These are phyloP conservation scores for Sporothrix brasiliensis DNA, from an alignment of 2,329 filamentous ascomycete genomes.

Conservation along the genomic window DNA sequence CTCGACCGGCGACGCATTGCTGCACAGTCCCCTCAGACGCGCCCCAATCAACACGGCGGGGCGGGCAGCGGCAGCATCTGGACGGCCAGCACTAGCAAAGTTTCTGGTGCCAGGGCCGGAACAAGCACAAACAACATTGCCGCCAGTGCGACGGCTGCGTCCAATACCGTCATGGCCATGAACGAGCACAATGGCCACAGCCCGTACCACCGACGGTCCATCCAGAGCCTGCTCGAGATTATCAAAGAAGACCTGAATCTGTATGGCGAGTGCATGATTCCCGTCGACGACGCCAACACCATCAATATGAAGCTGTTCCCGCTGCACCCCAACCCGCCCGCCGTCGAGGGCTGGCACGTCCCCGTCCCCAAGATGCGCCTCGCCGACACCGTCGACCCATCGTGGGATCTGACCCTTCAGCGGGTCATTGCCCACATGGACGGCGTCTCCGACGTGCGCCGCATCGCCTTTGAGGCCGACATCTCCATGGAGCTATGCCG, in stretches of 20 bases:
- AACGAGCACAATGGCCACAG: conserved; percentile 32
- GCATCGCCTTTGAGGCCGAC: conserved; percentile 82
- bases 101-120: not conserved
- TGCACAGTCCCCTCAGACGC: conserved; percentile 45
- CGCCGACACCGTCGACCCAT: conserved; percentile 64
- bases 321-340: conserved; percentile 72
- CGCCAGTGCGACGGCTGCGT: conserved; percentile 38
- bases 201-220: conserved; percentile 58
- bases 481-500: conserved; percentile 85
- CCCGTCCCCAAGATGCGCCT: conserved; percentile 74
- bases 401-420: conserved; percentile 75
- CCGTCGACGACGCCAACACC: conserved; percentile 90
- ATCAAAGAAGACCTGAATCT: conserved; percentile 88
- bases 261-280: conserved; percentile 98
- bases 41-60: conserved; percentile 50
- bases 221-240: conserved; percentile 82
- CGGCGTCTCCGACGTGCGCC: conserved; percentile 84
- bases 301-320: conserved; percentile 97
- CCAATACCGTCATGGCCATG: not conserved
- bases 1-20: conserved; percentile 26
- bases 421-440: conserved; percentile 85
- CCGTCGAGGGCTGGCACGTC: conserved; percentile 86
- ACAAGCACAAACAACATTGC: conserved; percentile 31
- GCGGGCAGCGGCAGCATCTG: conserved; percentile 43
- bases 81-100: conserved; percentile 39